A percentile compares a stretch with the other conserved stretches of the same genome.
These are phyloP conservation scores for Aureobasidium namibiae DNA, from an alignment of 2,329 filamentous ascomycete genomes.

Conservation along the genomic window DNA sequence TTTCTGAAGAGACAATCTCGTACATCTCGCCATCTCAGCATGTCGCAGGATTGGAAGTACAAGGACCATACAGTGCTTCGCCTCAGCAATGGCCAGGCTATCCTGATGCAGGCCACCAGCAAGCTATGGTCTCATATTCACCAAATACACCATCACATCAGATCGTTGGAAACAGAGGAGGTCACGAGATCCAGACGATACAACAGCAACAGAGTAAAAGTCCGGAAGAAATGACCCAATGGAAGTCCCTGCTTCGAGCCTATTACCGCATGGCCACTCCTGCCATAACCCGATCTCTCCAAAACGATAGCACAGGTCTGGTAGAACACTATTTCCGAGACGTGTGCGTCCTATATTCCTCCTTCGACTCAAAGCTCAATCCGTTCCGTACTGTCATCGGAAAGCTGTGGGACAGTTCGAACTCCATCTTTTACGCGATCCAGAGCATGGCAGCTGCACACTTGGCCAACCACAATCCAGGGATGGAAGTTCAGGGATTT, in stretches of 20 bases:
- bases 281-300: constrained; percentile 28
- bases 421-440: constrained; percentile 52
- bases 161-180: neutral
- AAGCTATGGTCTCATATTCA: neutral
- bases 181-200: neutral
- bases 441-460: constrained; percentile 47
- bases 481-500: constrained; percentile 18
- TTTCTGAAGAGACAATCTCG: neutral
- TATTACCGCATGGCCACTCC: constrained; percentile 22
- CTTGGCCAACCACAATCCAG: constrained; percentile 19
- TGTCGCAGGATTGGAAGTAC: neutral
- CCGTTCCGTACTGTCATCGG: constrained; percentile 52
- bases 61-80: neutral
- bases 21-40: neutral
- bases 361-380: constrained; percentile 55
- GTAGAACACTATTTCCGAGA: constrained; percentile 59
- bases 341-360: constrained; percentile 54
- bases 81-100: neutral
- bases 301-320: constrained; percentile 46
- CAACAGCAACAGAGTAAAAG: neutral
- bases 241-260: constrained; percentile 18
- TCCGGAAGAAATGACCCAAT: neutral
- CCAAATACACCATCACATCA: neutral
- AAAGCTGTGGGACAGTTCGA: constrained; percentile 49
- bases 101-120: neutral